Conservation (phyloP, 805 yeast genomes). For the Candida endomychidarum region DNA sequence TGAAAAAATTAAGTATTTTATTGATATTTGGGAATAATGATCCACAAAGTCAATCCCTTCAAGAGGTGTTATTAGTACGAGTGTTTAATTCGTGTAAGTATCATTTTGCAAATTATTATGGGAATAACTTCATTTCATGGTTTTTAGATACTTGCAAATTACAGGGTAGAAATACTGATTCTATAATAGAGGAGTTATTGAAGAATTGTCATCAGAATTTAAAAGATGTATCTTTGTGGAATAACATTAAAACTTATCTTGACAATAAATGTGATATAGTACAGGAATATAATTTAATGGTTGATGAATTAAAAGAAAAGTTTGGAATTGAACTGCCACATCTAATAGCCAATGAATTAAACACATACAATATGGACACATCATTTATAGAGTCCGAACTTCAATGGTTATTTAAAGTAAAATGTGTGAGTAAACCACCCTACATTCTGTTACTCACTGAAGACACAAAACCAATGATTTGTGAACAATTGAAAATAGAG, state of each 20-base stretch:
- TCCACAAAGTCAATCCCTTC: not conserved
- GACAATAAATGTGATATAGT: conserved; percentile 2
- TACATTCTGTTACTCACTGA: conserved; percentile 10
- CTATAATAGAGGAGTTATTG: conserved; percentile 8
- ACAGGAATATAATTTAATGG: conserved; percentile 12
- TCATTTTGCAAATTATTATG: conserved; percentile 43
- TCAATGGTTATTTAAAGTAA: conserved; percentile 15
- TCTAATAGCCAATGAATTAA: not conserved
- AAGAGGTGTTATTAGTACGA: conserved; percentile 12
- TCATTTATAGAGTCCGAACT: conserved; percentile 4
- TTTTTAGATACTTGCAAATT: conserved; percentile 16
- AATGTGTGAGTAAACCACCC: conserved; percentile 15
- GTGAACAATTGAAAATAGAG: not conserved
- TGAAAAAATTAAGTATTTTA: conserved; percentile 22
- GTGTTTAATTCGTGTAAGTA: conserved; percentile 28
- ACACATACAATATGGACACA: not conserved
- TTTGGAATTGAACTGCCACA: not conserved
- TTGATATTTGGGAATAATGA: not conserved
- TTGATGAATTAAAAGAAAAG: conserved; percentile 9
- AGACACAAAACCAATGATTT: not conserved
- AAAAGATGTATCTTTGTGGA: conserved; percentile 27
- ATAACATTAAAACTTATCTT: conserved; percentile 11
- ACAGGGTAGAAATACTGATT: not conserved
- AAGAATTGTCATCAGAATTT: conserved; percentile 16
- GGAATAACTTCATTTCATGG: conserved; percentile 35